Evolutionary conservation across 306 rosid genomes (phyloP).

Genomic region (Casuarina glauca): DNA sequence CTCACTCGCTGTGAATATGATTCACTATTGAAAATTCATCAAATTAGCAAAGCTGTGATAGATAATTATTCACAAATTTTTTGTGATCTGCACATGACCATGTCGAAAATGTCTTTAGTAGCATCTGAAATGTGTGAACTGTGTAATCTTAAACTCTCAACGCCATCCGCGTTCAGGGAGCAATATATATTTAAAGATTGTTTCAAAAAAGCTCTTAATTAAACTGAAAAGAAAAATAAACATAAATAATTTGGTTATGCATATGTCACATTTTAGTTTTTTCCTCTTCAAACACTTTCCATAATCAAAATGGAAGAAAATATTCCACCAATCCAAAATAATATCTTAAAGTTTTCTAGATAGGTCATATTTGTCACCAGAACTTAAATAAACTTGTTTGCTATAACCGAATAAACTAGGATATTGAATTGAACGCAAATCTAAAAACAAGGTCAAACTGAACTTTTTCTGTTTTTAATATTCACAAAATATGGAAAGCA

Average conservation of each 20-base stretch:
- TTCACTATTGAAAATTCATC: too few relatives aligned
- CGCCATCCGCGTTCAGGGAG: neutral
- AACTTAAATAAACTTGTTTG: constrained; percentile 13
- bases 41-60: too few relatives aligned
- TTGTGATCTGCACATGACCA: too few relatives aligned
- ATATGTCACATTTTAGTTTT: neutral
- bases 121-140: neutral
- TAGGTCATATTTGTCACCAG: neutral
- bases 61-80: too few relatives aligned
- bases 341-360: neutral
- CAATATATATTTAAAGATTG: neutral
- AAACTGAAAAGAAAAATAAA: neutral
- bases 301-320: neutral
- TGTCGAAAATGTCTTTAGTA: neutral
- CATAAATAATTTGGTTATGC: neutral
- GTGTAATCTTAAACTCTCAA: neutral
- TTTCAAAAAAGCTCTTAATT: neutral
- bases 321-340: neutral
- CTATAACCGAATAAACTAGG: neutral
- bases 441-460: neutral
- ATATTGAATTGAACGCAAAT: neutral
- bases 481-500: constrained; percentile 14
- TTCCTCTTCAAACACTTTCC: neutral
- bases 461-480: neutral
- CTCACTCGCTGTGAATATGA: too few relatives aligned